Conservation (phyloP, 192 early-diverging fungal species). For the Coemansia sp. region DNA sequence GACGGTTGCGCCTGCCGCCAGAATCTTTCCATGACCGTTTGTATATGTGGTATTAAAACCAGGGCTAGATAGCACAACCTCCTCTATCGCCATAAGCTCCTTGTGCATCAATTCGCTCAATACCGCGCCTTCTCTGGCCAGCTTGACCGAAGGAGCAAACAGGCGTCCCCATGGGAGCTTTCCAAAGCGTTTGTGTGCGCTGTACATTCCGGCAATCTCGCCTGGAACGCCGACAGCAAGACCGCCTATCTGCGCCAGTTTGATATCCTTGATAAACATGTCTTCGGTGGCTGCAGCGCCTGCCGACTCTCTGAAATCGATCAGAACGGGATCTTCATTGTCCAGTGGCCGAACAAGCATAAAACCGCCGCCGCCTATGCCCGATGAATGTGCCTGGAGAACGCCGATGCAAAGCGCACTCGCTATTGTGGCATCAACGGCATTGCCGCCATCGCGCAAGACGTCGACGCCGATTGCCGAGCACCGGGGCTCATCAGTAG, state of each 20-base stretch:
- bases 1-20: slow-evolving; percentile 69
- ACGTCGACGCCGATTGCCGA: slow-evolving; percentile 70
- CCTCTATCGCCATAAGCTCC: slow-evolving; percentile 35
- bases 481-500: slow-evolving; percentile 68
- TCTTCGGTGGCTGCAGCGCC: slow-evolving; percentile 68
- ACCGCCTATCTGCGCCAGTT: slow-evolving; percentile 69
- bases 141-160: slow-evolving; percentile 73
- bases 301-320: slow-evolving; percentile 91
- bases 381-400: slow-evolving; percentile 85
- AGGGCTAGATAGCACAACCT: slow-evolving; percentile 28
- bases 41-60: slow-evolving; percentile 57
- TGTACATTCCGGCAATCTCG: slow-evolving; percentile 84
- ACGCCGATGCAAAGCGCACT: slow-evolving; percentile 84
- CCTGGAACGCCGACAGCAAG: slow-evolving; percentile 81
- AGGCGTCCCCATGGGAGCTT: slow-evolving; percentile 80
- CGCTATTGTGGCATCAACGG: slow-evolving; percentile 88
- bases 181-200: slow-evolving; percentile 78
- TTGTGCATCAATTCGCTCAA: slow-evolving; percentile 55
- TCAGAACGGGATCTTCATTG: slow-evolving; percentile 58
- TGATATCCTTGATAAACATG: slow-evolving; percentile 81
- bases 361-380: slow-evolving; percentile 96
- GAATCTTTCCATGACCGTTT: slow-evolving; percentile 69
- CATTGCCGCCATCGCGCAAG: slow-evolving; percentile 82
- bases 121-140: slow-evolving; percentile 76
- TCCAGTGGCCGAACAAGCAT: slow-evolving; percentile 74